A percentile compares a stretch with the other conserved stretches of the same genome.
phyloP scores from a whole-genome alignment of 805 yeast species.

The Candida khao-thaluensis region DNA sequence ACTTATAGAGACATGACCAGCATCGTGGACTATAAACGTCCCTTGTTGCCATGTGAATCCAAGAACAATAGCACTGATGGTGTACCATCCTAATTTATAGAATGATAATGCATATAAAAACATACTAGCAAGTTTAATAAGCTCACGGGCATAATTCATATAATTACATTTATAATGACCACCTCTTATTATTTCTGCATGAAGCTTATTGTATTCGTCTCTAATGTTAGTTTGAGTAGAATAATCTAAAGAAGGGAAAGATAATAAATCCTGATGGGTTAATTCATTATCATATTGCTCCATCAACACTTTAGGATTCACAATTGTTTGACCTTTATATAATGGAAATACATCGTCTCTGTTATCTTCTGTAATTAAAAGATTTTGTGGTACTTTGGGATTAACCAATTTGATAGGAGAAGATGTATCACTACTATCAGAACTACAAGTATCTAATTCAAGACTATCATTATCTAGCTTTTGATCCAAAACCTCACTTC shows the following conservation, averaged over 20 bases:
- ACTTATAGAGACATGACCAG: conserved; percentile 82
- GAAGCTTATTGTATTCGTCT: conserved; percentile 58
- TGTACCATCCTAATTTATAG: conserved; percentile 45
- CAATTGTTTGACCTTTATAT: conserved; percentile 28
- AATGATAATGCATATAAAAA: conserved; percentile 50
- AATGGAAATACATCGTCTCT: conserved; percentile 35
- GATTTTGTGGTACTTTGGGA: conserved; percentile 55
- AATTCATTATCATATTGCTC: conserved; percentile 57
- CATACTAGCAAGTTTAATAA: conserved; percentile 55
- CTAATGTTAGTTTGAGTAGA: conserved; percentile 61
- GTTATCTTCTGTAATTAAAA: conserved; percentile 39
- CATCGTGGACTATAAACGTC: conserved; percentile 86
- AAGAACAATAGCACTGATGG: conserved; percentile 58
- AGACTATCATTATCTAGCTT: conserved; percentile 7
- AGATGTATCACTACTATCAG: neutral
- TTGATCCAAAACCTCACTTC: neutral
- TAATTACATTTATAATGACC: conserved; percentile 76
- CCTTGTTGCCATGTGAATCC: conserved; percentile 89
- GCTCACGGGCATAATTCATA: conserved; percentile 69
- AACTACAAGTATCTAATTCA: neutral
- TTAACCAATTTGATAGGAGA: conserved; percentile 28
- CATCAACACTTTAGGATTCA: conserved; percentile 55
- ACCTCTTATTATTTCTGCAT: conserved; percentile 49
- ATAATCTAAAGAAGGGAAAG: conserved; percentile 65
- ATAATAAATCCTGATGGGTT: conserved; percentile 53